These are phyloP conservation scores for Pestalotiopsis sp. DNA, from an alignment of 2,329 filamentous ascomycete genomes.

Conservation along the genomic window DNA sequence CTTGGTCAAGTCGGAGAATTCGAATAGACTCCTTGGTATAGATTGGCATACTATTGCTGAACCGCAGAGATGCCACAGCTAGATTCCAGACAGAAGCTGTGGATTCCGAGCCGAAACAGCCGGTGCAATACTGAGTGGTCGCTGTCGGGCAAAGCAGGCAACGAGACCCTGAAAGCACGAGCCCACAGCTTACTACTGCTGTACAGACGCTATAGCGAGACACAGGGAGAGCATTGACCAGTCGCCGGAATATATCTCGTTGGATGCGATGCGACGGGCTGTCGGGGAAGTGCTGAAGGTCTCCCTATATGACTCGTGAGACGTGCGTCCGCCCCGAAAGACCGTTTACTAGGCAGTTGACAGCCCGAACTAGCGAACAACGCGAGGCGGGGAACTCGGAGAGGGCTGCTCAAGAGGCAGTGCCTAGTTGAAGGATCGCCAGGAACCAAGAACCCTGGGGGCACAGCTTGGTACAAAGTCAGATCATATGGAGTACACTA, in stretches of 20 bases:
- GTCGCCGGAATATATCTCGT: background rate
- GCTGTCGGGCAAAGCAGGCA: background rate
- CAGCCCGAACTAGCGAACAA: background rate
- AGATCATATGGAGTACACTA: background rate
- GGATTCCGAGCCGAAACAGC: background rate
- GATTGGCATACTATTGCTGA: background rate
- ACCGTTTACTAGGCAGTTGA: background rate
- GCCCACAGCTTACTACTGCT: background rate
- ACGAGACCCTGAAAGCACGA: background rate
- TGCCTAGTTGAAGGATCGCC: background rate
- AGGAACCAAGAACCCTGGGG: background rate
- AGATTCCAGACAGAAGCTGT: background rate
- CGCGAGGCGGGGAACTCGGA: background rate
- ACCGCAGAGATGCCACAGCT: background rate
- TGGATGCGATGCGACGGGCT: background rate
- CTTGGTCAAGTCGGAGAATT: background rate
- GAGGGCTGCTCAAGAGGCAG: background rate
- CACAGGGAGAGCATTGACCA: background rate
- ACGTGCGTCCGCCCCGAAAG: background rate
- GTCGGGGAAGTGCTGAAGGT: background rate
- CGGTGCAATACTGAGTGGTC: background rate
- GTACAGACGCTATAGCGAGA: background rate
- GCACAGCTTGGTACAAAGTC: background rate
- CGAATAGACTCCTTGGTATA: background rate
- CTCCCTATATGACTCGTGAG: background rate